Percentiles rank a stretch among this genome's conserved stretches.
These are phyloP conservation scores for Thelonectria rubi DNA, from an alignment of 2,329 filamentous ascomycete genomes.

Conservation along the genomic window DNA sequence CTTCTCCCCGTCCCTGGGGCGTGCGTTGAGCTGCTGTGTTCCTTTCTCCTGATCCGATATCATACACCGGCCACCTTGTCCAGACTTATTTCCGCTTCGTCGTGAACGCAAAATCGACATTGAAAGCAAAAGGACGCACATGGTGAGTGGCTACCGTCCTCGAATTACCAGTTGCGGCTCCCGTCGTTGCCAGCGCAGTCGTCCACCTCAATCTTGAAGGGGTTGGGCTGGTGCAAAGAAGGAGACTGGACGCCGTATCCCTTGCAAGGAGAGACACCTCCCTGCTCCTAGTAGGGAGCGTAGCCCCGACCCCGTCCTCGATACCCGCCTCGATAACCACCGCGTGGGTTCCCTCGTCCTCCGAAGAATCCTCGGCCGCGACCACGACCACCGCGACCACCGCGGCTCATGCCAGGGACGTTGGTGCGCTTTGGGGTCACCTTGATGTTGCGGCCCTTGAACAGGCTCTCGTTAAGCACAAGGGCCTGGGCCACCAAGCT, in stretches of 20 bases:
- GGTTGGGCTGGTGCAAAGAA: conserved; percentile 31
- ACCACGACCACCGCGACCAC: conserved; percentile 71
- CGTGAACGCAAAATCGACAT: conserved; percentile 24
- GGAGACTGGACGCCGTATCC: conserved; percentile 23
- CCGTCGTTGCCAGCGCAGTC: conserved; percentile 32
- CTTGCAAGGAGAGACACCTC: conserved; percentile 37
- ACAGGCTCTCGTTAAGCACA: conserved; percentile 94
- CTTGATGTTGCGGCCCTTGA: conserved; percentile 95
- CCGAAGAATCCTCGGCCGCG: conserved; percentile 62
- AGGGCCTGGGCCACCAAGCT: conserved; percentile 91
- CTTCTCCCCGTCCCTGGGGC: conserved; percentile 29
- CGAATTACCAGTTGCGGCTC: neutral
- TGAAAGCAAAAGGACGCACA: conserved; percentile 8
- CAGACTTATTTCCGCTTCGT: conserved; percentile 35
- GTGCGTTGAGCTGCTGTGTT: conserved; percentile 29
- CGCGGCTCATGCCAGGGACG: conserved; percentile 90
- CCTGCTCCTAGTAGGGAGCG: conserved; percentile 67
- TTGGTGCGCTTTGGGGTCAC: conserved; percentile 96
- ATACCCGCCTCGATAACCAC: conserved; percentile 63
- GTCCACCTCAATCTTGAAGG: conserved; percentile 41
- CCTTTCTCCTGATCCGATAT: conserved; percentile 27
- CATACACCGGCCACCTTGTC: conserved; percentile 32
- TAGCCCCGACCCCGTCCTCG: conserved; percentile 72
- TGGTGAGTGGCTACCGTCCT: neutral
- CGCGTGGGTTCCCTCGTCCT: conserved; percentile 60